These are phyloP conservation scores for Poronia punctata DNA, from an alignment of 495 filamentous ascomycete genomes.

Conservation along the genomic window DNA sequence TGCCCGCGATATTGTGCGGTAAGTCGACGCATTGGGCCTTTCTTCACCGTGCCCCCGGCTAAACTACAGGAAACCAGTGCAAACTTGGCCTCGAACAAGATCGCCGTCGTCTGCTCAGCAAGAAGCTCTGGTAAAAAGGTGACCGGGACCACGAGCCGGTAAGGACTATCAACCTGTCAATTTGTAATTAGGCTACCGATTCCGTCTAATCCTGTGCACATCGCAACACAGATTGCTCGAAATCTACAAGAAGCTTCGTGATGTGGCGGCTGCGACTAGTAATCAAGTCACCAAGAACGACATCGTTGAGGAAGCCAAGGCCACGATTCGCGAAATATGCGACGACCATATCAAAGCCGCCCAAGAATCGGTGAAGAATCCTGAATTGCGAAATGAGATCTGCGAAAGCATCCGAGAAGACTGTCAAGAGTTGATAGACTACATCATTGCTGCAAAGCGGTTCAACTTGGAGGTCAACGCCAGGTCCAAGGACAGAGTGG, in stretches of 20 bases:
- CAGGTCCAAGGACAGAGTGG: constrained; percentile 78
- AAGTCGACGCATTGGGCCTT: constrained; percentile 21
- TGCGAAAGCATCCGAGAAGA: constrained; percentile 61
- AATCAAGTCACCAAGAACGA: constrained; percentile 53
- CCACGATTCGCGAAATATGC: constrained; percentile 66
- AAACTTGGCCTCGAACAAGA: constrained; percentile 56
- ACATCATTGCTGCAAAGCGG: constrained; percentile 47
- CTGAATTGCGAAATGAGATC: constrained; percentile 51
- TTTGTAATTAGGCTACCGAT: not conserved
- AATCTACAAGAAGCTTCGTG: constrained; percentile 58
- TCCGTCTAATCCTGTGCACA: constrained; percentile 9
- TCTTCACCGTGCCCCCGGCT: constrained; percentile 6
- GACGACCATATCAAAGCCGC: constrained; percentile 66
- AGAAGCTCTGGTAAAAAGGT: constrained; percentile 83
- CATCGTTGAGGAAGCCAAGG: constrained; percentile 62
- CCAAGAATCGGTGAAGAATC: constrained; percentile 51
- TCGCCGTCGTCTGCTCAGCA: constrained; percentile 90
- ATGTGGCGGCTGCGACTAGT: constrained; percentile 61
- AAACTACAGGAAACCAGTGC: constrained; percentile 43
- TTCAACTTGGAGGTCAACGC: constrained; percentile 67
- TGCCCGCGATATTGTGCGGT: constrained; percentile 68
- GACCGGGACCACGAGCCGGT: constrained; percentile 92
- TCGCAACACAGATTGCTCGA: constrained; percentile 38
- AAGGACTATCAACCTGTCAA: constrained; percentile 39
- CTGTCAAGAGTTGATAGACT: constrained; percentile 55